These are phyloP conservation scores for Calonectria crousiana DNA, from an alignment of 2,329 filamentous ascomycete genomes.

Conservation along the genomic window DNA sequence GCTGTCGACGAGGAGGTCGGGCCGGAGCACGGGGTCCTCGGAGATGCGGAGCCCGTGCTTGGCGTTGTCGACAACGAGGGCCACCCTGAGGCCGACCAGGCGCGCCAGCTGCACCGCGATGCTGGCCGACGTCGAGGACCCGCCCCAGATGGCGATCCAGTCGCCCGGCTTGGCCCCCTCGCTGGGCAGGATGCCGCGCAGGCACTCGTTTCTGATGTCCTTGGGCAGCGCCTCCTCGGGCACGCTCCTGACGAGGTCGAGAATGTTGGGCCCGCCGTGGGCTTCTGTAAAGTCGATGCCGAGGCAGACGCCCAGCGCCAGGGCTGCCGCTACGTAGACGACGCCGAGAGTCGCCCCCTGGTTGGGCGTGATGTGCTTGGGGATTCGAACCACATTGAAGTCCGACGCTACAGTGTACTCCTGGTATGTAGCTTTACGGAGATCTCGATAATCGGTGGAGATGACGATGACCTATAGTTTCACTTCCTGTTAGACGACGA, in stretches of 20 bases:
- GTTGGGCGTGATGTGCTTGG: conserved; percentile 62
- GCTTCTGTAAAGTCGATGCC: conserved; percentile 73
- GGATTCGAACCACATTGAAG: conserved; percentile 75
- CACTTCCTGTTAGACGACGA: background rate
- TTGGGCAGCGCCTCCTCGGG: conserved; percentile 62
- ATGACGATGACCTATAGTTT: conserved; percentile 68
- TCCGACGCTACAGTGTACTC: conserved; percentile 74
- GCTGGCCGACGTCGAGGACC: conserved; percentile 77
- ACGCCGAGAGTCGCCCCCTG: conserved; percentile 75
- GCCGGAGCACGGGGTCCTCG: conserved; percentile 54
- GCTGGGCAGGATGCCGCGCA: conserved; percentile 62
- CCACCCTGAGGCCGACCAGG: conserved; percentile 72
- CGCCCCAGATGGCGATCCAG: conserved; percentile 82
- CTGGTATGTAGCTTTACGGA: conserved; percentile 79
- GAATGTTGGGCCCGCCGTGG: conserved; percentile 69
- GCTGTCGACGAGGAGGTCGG: conserved; percentile 78
- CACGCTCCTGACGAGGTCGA: conserved; percentile 61
- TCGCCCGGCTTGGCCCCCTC: conserved; percentile 72
- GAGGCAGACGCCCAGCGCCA: conserved; percentile 77
- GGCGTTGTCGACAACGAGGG: conserved; percentile 74
- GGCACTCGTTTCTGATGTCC: conserved; percentile 74
- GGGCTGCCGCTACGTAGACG: conserved; percentile 76
- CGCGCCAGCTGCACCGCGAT: conserved; percentile 77
- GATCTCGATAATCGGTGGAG: conserved; percentile 80
- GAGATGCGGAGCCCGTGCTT: conserved; percentile 73